Evolutionary conservation across 176 grass and related monocot genomes (phyloP).

Genomic region (Zoysia pacifica): DNA sequence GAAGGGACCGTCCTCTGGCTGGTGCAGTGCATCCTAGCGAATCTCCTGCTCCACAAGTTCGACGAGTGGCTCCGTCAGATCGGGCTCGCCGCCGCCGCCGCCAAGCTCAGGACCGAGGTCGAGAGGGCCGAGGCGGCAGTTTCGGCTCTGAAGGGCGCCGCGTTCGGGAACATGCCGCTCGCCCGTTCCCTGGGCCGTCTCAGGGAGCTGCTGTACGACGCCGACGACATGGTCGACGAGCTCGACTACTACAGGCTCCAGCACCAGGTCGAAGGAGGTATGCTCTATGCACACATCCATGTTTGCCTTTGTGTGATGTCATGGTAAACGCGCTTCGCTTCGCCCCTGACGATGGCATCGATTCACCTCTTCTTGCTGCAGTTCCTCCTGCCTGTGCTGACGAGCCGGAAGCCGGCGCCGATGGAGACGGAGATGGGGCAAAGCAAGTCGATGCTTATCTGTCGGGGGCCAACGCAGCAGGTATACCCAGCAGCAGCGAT

Average conservation of each 20-base stretch:
- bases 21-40: neutral
- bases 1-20: slow-evolving; percentile 19
- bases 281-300: too few relatives aligned
- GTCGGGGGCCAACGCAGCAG: neutral
- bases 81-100: neutral
- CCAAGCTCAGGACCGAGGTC: neutral
- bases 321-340: too few relatives aligned
- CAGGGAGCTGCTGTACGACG: slow-evolving; percentile 39
- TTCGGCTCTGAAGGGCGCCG: neutral
- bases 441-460: neutral
- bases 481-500: neutral
- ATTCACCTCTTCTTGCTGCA: neutral
- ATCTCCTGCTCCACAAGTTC: neutral
- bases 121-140: neutral
- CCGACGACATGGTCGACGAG: slow-evolving; percentile 40
- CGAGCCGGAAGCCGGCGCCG: neutral
- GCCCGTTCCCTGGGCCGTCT: neutral
- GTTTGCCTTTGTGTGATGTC: too few relatives aligned
- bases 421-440: neutral
- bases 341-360: too few relatives aligned
- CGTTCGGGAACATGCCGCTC: neutral
- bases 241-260: slow-evolving; percentile 46
- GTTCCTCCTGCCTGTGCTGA: neutral
- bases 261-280: slow-evolving; percentile 34
- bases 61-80: neutral